Base-by-base conservation (phyloP, 176 grass and related monocot genomes). In the Oryza longistaminata region DNA sequence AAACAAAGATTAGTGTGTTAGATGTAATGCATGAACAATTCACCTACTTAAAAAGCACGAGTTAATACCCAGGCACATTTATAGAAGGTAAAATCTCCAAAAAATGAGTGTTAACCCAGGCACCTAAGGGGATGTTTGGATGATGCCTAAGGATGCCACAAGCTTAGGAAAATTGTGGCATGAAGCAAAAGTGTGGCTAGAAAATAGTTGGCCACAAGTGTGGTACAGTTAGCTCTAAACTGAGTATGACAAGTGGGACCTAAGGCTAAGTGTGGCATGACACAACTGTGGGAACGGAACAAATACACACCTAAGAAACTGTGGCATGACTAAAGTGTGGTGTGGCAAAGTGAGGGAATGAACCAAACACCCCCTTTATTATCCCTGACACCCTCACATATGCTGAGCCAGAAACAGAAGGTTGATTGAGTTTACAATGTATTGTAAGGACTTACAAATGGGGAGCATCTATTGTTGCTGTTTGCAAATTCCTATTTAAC, bases 1-100 rank as follows among this genome's bases (percentile, higher is more conserved):
- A 85, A 84, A 73, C 12, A 67, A 73, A 33, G 64, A 80, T 52
- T 69, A 34, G 11, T 9, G 13, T 66, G 53, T n/a, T 58, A 19
- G 52, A 52, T n/a, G 31, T 33, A n/a, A 17, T 43, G 33, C 55
- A 80, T 35, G 44, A 69, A 69, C 15, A 58, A 45, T 76, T 64
- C 49, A 14, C 5, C 78, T 61, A 45, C 24, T 46, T 64, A 27
- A 66, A 24, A 26, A 43, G 27, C 55, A 31, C 29, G 29, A 31
- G 29, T 31, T 31, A 31, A 31, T 31, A 31, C 29, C 35, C 5
- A 29, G 17, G 33, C 27, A 83, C 43, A 33, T 40, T 58, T 19
- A 83, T 11, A 72, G 27, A 73, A 53, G 61, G 44, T 43, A n/a
- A 43, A 35, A 71, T 83, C 31, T 83, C 24, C 82, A 83, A 58